phyloP scores from a whole-genome alignment of 2,329 filamentous ascomycete genomes.

The Curvularia sp. region DNA sequence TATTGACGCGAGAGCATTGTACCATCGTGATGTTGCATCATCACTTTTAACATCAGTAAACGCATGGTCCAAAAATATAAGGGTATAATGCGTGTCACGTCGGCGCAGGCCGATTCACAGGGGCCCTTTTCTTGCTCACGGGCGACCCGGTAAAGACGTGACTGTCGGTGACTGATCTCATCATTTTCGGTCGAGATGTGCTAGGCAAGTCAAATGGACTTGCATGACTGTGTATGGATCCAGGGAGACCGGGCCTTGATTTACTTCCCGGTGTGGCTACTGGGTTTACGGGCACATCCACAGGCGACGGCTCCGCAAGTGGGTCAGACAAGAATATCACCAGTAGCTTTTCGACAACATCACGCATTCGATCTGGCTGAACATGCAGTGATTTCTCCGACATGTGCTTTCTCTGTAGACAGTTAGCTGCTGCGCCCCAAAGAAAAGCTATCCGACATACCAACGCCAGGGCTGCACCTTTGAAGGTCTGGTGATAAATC shows the following conservation, averaged over 20 bases:
- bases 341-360: constrained; percentile 58
- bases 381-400: constrained; percentile 46
- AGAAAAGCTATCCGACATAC: constrained; percentile 25
- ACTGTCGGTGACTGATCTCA: constrained; percentile 27
- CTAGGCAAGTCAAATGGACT: constrained; percentile 48
- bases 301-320: constrained; percentile 35
- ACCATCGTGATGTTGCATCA: neutral
- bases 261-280: constrained; percentile 43
- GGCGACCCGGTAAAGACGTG: constrained; percentile 36
- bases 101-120: constrained; percentile 2
- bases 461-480: constrained; percentile 58
- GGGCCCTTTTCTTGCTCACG: constrained; percentile 28
- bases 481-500: constrained; percentile 61
- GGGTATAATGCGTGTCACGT: neutral
- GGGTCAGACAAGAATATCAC: constrained; percentile 58
- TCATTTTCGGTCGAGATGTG: constrained; percentile 24
- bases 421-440: neutral
- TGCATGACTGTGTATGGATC: constrained; percentile 32
- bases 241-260: constrained; percentile 25
- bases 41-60: neutral
- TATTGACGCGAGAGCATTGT: neutral
- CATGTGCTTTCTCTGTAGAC: constrained; percentile 50
- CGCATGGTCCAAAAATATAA: neutral
- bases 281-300: constrained; percentile 20
- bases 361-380: constrained; percentile 54